Evolutionary conservation across 176 grass and related monocot genomes (phyloP).

Genomic region (Oryza meyeriana): DNA sequence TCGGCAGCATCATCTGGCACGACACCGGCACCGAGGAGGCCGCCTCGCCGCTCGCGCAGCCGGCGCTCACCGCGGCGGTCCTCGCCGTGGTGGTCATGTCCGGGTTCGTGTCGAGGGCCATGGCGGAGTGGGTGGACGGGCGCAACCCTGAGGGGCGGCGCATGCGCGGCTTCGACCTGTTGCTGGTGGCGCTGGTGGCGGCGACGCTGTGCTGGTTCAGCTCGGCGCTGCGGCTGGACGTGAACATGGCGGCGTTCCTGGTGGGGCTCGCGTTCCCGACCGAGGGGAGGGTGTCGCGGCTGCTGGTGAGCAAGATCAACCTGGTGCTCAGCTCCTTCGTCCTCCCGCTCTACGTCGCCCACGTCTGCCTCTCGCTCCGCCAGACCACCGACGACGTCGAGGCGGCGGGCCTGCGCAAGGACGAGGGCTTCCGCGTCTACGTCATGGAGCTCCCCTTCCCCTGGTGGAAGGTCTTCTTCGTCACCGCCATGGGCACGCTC

Average conservation of each 20-base stretch:
- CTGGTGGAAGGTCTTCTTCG: constrained; percentile 47
- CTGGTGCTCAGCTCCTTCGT: constrained; percentile 64
- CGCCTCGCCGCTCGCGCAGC: not conserved
- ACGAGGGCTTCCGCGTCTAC: constrained; percentile 18
- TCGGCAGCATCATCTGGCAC: constrained; percentile 60
- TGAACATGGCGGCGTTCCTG: constrained; percentile 65
- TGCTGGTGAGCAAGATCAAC: constrained; percentile 73
- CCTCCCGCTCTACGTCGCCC: constrained; percentile 56
- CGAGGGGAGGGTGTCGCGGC: constrained; percentile 51
- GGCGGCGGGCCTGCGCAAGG: not conserved
- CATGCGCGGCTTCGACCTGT: constrained; percentile 61
- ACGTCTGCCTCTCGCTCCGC: constrained; percentile 47
- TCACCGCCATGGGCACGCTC: constrained; percentile 43
- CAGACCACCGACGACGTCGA: constrained; percentile 50
- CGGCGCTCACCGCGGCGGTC: constrained; percentile 29
- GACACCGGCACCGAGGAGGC: constrained; percentile 6
- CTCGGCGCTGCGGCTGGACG: constrained; percentile 46
- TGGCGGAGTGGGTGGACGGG: constrained; percentile 56
- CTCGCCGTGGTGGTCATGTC: constrained; percentile 29
- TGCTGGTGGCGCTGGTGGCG: constrained; percentile 24
- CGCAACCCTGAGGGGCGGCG: constrained; percentile 64
- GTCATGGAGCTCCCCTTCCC: constrained; percentile 49
- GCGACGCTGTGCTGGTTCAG: constrained; percentile 42
- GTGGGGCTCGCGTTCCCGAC: constrained; percentile 63
- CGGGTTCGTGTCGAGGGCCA: constrained; percentile 36